Base-by-base conservation (phyloP, 768 basidiomycete species). In the Podaxis carcinomalis region DNA sequence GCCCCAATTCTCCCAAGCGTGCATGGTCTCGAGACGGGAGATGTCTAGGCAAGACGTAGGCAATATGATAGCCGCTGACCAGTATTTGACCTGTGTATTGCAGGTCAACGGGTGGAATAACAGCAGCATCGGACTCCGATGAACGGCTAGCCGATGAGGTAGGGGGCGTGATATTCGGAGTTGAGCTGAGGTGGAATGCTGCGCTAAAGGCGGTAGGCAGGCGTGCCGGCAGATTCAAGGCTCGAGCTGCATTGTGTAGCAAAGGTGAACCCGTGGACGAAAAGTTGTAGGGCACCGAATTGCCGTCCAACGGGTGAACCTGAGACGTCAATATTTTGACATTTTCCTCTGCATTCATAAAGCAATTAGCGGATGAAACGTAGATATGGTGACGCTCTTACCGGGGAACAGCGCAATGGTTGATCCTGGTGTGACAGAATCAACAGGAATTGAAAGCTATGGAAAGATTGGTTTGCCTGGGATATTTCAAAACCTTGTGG, bases 401-500 rank as follows among this genome's bases (percentile, higher is more conserved):
- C 90, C 90, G 64, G 86, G 84, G 70, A 92, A 92, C 5, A 93
- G 72, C 5, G 90, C 83, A 36, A 92, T 76, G 1, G 85, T 85
- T 6, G 82, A 79, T 35, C 88, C 89, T n/a, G 89, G 86, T 21
- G 78, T 78, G 6, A 87, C 74, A 55, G 71, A 80, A 51, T 91
- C 89, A 58, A 85, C 67, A n/a, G 89, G 88, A 21, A 92, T 64
- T 25, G 88, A 78, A 57, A 91, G 78, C 89, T 89, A 67, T 39
- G 28, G 23, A 55, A 57, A 13, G 28, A 21, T 46, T 44, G 50
- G 52, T 28, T 35, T 59, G 58, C 51, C 37, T 56, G 55, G 21
- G 10, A 23, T 19, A 32, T 11, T 23, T 36, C 23, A 35, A 25
- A 59, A 14, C 51, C 9, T 9, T 27, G n/a, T 51, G 32, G 37